Base-by-base conservation (phyloP, 805 yeast species). In the Zygosaccharomyces pseudorouxii region DNA sequence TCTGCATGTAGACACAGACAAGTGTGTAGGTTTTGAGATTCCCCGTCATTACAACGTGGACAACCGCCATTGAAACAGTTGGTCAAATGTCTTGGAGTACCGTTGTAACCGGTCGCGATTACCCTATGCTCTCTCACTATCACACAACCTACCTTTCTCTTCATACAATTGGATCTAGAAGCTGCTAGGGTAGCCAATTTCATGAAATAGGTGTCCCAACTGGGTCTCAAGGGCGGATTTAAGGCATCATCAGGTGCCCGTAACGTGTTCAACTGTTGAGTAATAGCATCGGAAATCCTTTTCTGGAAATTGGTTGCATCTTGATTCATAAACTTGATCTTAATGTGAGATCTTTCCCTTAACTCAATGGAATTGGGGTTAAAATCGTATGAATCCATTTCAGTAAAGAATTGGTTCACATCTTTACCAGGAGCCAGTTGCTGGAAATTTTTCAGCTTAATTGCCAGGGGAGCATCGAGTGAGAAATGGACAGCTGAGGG, bases 31-130 rank as follows among this genome's bases (percentile, higher is more conserved):
- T 77, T 80, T 2, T 96, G 95, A 2, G 76, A 67, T 2, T 71
- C 70, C 6, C 85, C 90, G 22, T 77, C 70, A 60, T 93, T 93
- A 65, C 99, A 93, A 35, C 99, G 72, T 4, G 79, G 68, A 67
- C 99, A 93, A 0, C 99, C 99, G 19, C 99, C 99, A 58, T 89
- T 92, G 60, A 88, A 90, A 69, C 99, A 93, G 59, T 93, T 93
- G 22, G 74, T 72, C 58, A 89, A 69, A 50, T 89, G 87, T 37
- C 96, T 76, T 9, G 99, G 98, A 0, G 99, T 93, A 1, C 99
- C 99, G 60, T 93, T 93, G 68, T 93, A 93, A 0, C 99, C 99
- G 0, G 99, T 93, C 2, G 98, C 93, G 22, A 93, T 77, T 23
- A 93, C 95, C 48, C 97, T 73, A 33, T 79, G 80, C 41, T 87